Percentiles rank a stretch among this genome's conserved stretches.
These are phyloP conservation scores for Dendrobium nobile DNA, from an alignment of 106 monocot genomes.

Conservation along the genomic window DNA sequence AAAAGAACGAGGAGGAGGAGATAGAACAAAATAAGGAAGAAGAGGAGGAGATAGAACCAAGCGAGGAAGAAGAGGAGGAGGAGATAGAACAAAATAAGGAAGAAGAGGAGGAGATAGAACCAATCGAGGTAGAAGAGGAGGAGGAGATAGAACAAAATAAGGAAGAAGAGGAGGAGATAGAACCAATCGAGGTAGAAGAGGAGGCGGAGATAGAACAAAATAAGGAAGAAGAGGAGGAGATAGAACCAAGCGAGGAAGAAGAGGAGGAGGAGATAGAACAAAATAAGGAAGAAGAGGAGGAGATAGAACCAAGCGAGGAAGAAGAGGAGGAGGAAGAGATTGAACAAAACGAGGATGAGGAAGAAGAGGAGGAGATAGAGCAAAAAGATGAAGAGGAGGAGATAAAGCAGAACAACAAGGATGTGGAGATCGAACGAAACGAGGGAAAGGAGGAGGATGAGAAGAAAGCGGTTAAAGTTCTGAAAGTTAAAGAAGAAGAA, in stretches of 20 bases:
- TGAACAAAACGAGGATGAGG: background rate
- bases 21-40: slow-evolving; percentile 1
- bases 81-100: background rate
- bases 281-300: background rate
- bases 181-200: background rate
- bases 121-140: background rate
- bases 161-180: background rate
- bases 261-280: background rate
- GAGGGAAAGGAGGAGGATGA: background rate
- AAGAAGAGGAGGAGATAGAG: background rate
- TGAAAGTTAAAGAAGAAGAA: background rate
- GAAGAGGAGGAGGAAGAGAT: background rate
- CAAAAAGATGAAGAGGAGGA: background rate
- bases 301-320: background rate
- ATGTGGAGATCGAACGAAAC: slow-evolving; percentile 3
- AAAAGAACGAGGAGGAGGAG: background rate
- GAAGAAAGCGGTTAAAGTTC: background rate
- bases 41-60: background rate
- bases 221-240: background rate
- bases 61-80: background rate
- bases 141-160: background rate
- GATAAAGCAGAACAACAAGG: background rate
- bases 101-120: background rate
- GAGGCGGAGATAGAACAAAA: background rate
- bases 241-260: background rate